phyloP scores from a whole-genome alignment of 345 rosid genomes.

The Kernera saxatilis region DNA sequence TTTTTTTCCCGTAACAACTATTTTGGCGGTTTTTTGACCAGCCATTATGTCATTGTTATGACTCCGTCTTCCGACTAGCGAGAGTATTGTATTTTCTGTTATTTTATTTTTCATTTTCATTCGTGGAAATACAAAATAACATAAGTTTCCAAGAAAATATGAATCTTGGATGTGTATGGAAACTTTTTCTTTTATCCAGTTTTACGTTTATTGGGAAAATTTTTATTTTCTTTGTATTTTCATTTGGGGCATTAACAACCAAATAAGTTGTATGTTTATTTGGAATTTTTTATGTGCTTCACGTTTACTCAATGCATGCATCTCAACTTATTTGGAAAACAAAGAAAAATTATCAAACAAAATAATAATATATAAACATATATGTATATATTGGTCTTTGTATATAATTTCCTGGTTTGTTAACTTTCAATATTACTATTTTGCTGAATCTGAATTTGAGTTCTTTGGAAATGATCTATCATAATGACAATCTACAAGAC shows the following conservation, averaged over 20 bases:
- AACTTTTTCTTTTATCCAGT: neutral
- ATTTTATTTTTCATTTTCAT: neutral
- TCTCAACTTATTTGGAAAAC: neutral
- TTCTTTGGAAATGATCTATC: neutral
- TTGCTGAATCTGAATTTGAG: no score
- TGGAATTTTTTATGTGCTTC: neutral
- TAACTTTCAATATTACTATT: neutral
- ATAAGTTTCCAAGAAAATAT: neutral
- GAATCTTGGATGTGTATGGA: neutral
- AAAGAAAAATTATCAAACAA: neutral
- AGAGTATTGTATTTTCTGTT: neutral
- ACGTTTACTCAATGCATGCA: neutral
- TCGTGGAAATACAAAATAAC: neutral
- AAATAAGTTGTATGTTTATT: neutral
- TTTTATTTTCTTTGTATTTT: neutral
- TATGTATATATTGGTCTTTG: neutral
- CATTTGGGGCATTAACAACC: neutral
- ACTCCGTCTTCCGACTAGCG: constrained; percentile 15
- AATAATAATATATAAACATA: no score
- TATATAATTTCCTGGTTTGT: neutral
- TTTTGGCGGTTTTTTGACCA: constrained; percentile 30
- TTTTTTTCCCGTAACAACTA: neutral
- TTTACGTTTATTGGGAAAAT: neutral
- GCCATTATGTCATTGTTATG: constrained; percentile 22
- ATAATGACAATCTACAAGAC: neutral